Base-by-base conservation (phyloP, 495 filamentous ascomycete species). In the Lasiosphaeriaceae sp. region DNA sequence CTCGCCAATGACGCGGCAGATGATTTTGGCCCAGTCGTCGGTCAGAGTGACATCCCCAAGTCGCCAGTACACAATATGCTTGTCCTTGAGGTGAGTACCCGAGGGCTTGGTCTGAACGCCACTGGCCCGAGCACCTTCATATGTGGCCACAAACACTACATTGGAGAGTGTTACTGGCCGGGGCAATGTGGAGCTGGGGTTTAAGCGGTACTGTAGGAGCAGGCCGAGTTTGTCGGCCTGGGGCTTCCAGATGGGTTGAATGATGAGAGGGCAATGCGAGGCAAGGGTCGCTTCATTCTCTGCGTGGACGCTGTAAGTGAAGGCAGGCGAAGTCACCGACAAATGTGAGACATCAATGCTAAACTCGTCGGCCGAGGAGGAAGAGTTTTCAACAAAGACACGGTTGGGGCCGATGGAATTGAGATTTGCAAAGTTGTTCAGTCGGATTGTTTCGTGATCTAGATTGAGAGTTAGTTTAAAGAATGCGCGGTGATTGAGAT, bases 401-500 rank as follows among this genome's bases (percentile, higher is more conserved):
- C 90, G 90, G 70, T 99, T 99, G 19, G 92, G 90, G 2, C 92
- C 94, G 52, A 99, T 92, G 68, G 92, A 93, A 61, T 97, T 93
- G 12, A 99, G 82, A n/a, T 85, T 79, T 14, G 84, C 74, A 71
- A 96, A 97, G 62, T 96, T 96, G 56, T 97, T 90, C 19, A 99
- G 82, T 23, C 90, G 86, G 62, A 98, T 87, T 45, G 74, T 85
- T 67, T 91, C 78, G 11, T 78, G 72, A 21, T 77, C 83, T 69
- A 26, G 0, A 26, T 22, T 50, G 34, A 19, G 76, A 22, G 31
- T 52, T 47, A 53, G 60, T 56, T 39, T 46, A 24, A 26, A 39
- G 7, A 9, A n/a, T 14, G 2, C 47, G 11, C 5, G 11, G 22
- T 26, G 2, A 23, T 35, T 29, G 20, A 14, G 48, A 12, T 9